A percentile compares a stretch with the other conserved stretches of the same genome.
These are phyloP conservation scores for Russula sp. DNA, from an alignment of 768 basidiomycete species.

Conservation along the genomic window DNA sequence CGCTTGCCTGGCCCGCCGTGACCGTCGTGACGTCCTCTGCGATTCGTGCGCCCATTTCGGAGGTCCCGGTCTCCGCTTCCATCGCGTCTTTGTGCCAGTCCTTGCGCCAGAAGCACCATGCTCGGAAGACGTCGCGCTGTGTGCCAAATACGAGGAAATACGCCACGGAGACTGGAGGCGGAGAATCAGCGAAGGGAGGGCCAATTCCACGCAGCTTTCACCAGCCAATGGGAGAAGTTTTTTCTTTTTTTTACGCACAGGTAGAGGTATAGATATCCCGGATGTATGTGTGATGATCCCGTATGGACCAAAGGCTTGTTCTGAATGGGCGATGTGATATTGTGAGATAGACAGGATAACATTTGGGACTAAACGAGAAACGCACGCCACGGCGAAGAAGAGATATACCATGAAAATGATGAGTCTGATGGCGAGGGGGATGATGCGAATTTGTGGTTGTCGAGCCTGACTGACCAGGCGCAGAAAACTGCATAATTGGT, in stretches of 20 bases:
- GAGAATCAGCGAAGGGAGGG: background rate
- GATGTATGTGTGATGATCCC: background rate
- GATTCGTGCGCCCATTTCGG: background rate
- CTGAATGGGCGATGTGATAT: background rate
- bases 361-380: background rate
- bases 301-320: conserved; percentile 8
- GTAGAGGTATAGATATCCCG: conserved; percentile 15
- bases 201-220: background rate
- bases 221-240: background rate
- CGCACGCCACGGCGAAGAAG: conserved; percentile 2
- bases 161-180: conserved; percentile 1
- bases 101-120: conserved; percentile 9
- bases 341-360: background rate
- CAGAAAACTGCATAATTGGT: background rate
- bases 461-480: background rate
- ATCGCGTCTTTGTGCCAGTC: background rate
- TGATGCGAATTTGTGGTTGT: background rate
- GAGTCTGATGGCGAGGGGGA: conserved; percentile 5
- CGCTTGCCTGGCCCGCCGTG: too few species aligned
- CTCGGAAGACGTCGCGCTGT: conserved; percentile 7
- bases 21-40: background rate
- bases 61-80: background rate
- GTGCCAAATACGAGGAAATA: conserved; percentile 14
- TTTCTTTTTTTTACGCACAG: conserved; percentile 3
- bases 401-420: conserved; percentile 2